These are phyloP conservation scores for Thermothielavioides terrestris DNA, from an alignment of 495 filamentous ascomycete species.

Conservation along the genomic window DNA sequence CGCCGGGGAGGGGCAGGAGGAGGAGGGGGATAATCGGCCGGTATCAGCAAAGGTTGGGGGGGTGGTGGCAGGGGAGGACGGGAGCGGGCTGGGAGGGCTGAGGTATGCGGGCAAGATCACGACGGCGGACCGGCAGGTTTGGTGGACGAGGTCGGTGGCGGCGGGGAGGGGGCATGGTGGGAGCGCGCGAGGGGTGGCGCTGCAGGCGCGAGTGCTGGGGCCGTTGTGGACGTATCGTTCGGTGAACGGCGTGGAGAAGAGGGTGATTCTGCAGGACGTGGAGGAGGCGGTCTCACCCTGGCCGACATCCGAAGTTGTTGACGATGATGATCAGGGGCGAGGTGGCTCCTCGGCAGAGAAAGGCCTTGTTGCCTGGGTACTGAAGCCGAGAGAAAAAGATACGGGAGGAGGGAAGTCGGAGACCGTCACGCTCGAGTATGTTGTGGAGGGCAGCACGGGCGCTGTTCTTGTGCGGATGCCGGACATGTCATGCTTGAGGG, in stretches of 20 bases:
- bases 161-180: too few relatives aligned
- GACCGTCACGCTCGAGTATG: background rate
- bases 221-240: constrained; percentile 19
- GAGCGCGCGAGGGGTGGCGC: too few relatives aligned
- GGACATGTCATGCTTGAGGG: constrained; percentile 10
- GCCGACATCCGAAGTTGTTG: too few relatives aligned
- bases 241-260: constrained; percentile 2
- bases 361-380: background rate
- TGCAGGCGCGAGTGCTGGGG: constrained; percentile 5
- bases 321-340: background rate
- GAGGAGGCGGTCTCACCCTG: background rate
- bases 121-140: constrained; percentile 23
- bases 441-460: background rate
- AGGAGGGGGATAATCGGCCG: background rate
- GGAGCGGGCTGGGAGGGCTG: background rate
- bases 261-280: constrained; percentile 20
- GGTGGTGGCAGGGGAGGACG: too few relatives aligned
- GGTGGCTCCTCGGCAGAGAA: background rate
- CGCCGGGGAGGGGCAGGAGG: constrained; percentile 4
- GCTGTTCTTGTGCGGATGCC: background rate
- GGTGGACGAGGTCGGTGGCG: constrained; percentile 12
- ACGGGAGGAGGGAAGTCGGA: background rate
- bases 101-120: constrained; percentile 35
- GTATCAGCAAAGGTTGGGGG: too few relatives aligned
- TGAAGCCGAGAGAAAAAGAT: background rate